These are phyloP conservation scores for Aspergillus phoenicis DNA, from an alignment of 2,329 filamentous ascomycete genomes.

Conservation along the genomic window DNA sequence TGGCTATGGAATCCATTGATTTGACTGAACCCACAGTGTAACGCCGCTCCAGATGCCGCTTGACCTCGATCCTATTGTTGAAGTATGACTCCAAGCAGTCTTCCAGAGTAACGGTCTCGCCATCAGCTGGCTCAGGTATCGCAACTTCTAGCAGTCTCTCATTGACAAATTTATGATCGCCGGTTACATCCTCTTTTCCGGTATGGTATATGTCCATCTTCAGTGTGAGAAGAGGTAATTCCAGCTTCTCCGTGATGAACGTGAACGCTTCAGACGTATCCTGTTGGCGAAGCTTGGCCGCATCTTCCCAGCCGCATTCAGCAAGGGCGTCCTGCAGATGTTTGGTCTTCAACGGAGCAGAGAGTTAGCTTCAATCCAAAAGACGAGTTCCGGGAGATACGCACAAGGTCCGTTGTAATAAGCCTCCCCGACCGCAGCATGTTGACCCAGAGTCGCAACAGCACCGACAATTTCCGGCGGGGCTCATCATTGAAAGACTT, in stretches of 20 bases:
- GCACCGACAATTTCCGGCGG: slow-evolving; percentile 71
- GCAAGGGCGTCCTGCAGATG: slow-evolving; percentile 79
- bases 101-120: slow-evolving; percentile 75
- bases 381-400: background rate
- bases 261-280: slow-evolving; percentile 95
- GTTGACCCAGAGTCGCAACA: slow-evolving; percentile 90
- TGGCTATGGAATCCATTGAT: slow-evolving; percentile 41
- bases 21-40: slow-evolving; percentile 56
- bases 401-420: slow-evolving; percentile 80
- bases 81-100: slow-evolving; percentile 94
- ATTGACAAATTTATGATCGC: slow-evolving; percentile 93
- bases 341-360: slow-evolving; percentile 62
- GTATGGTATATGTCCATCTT: slow-evolving; percentile 96
- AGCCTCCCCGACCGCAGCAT: slow-evolving; percentile 81
- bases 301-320: slow-evolving; percentile 86
- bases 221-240: slow-evolving; percentile 82
- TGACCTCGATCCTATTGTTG: slow-evolving; percentile 89
- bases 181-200: slow-evolving; percentile 76
- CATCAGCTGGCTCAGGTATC: slow-evolving; percentile 69
- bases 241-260: slow-evolving; percentile 87
- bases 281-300: slow-evolving; percentile 76
- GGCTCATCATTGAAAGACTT: slow-evolving; percentile 73
- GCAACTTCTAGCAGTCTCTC: slow-evolving; percentile 89
- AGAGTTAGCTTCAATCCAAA: slow-evolving; percentile 1
- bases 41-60: slow-evolving; percentile 68